A percentile compares a stretch with the other conserved stretches of the same genome.
Evolutionary conservation across 164 flowering plant species (phyloP).

Genomic region (Nymphaea colorata): DNA sequence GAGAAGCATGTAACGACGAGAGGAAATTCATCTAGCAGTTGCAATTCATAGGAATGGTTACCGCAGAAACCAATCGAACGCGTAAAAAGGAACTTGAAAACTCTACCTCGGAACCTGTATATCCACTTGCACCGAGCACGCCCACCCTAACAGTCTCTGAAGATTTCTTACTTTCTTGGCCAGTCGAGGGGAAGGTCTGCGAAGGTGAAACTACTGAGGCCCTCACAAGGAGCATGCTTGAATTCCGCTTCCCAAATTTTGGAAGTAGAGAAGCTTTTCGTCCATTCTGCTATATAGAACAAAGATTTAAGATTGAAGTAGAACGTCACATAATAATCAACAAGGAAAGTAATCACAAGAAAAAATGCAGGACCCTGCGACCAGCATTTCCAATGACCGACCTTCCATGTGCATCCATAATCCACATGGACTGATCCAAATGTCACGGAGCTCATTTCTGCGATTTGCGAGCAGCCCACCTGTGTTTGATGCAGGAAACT

Average conservation of each 20-base stretch:
- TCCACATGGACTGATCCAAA: constrained; percentile 20
- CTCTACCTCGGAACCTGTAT: constrained; percentile 90
- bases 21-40: too few species aligned
- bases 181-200: constrained; percentile 18
- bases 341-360: neutral
- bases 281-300: neutral
- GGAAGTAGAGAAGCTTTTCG: constrained; percentile 7
- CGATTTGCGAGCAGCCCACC: neutral
- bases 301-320: neutral
- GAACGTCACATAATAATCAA: too few species aligned
- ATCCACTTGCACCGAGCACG: constrained; percentile 97
- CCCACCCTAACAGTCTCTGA: constrained; percentile 55
- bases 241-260: constrained; percentile 8
- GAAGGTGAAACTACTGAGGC: constrained; percentile 27
- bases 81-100: neutral
- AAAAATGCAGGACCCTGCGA: neutral
- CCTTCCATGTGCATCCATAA: constrained; percentile 26
- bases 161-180: constrained; percentile 13
- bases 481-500: too few species aligned
- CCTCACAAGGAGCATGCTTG: constrained; percentile 18
- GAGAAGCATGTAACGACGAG: too few species aligned
- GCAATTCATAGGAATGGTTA: too few species aligned
- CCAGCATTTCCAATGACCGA: constrained; percentile 1
- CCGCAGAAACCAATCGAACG: neutral
- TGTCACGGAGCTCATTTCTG: constrained; percentile 25